These are phyloP conservation scores for Epithemia pelagica DNA, from an alignment of 108 stramenopile genomes.

Conservation along the genomic window DNA sequence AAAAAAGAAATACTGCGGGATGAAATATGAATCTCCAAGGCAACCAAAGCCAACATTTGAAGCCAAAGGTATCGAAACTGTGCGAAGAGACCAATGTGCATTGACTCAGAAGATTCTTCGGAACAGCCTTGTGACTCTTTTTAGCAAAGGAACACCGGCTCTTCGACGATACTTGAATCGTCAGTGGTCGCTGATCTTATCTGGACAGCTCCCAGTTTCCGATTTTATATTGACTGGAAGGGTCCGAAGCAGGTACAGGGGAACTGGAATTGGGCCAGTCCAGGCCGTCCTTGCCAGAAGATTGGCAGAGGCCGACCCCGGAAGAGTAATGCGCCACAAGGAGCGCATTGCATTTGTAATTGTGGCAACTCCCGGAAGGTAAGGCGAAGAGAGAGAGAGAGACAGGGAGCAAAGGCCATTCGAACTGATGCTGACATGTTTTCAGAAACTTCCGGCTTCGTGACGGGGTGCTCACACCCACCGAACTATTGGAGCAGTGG, in stretches of 20 bases:
- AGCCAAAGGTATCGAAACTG: slow-evolving; percentile 85
- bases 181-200: slow-evolving; percentile 73
- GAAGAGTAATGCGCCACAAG: slow-evolving; percentile 67
- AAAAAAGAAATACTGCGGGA: slow-evolving; percentile 86
- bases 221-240: slow-evolving; percentile 84
- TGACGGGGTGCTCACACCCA: slow-evolving; percentile 80
- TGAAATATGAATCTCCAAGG: slow-evolving; percentile 74
- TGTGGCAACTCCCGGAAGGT: slow-evolving; percentile 66
- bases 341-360: slow-evolving; percentile 81
- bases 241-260: slow-evolving; percentile 70
- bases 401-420: too few relatives aligned
- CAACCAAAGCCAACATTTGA: slow-evolving; percentile 75
- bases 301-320: slow-evolving; percentile 74
- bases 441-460: slow-evolving; percentile 46
- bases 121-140: slow-evolving; percentile 68
- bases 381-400: too few relatives aligned
- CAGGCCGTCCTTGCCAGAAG: slow-evolving; percentile 77
- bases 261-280: slow-evolving; percentile 72
- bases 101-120: slow-evolving; percentile 76
- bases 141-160: slow-evolving; percentile 43
- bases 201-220: slow-evolving; percentile 74
- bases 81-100: slow-evolving; percentile 78
- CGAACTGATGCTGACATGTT: too few relatives aligned
- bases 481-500: slow-evolving; percentile 85
- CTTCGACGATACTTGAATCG: slow-evolving; percentile 58